Base-by-base conservation (phyloP, 179 eudicot genomes). In the Beta lomatogona region DNA sequence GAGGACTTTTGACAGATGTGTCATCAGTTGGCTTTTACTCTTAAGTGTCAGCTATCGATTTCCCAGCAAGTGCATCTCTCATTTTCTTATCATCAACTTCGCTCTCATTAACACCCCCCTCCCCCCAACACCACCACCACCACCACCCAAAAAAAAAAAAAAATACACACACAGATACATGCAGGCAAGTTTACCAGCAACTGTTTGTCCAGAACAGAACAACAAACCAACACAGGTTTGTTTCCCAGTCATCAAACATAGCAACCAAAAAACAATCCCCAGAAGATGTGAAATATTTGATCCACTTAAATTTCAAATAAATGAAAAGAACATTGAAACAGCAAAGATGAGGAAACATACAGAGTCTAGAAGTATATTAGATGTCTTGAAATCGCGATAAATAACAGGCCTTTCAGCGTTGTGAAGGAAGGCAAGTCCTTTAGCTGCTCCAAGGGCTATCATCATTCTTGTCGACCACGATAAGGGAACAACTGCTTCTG, bases 391-490 rank as follows among this genome's bases (percentile, higher is more conserved):
- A 77, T 92, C 97, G 60, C 97, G 89, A 64, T 92, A 92, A 52
- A 92, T 92, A 73, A 92, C 97, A 57, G 94, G 97, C 77, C 93
- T 86, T 78, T 92, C 94, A 50, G 94, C 91, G 83, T 91, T 90
- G 84, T 92, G 97, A 79, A 92, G 97, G 83, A 92, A 92, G 71
- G 97, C 94, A 80, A 92, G 97, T 80, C 97, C 97, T 85, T 90
- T 90, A 55, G 97, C 97, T 44, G 94, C 97, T 81, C 97, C 97
- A 82, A 92, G 93, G 70, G 97, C 97, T 86, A 91, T 92, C 91
- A 90, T 89, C 97, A 92, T 90, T 84, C 97, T 86, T 63, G 90
- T 89, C 45, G 92, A 87, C 97, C 97, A 92, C 19, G 94, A 87
- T 80, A 92, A 82, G 25, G 94, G 91, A 80, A 82, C 89, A 66